A percentile compares a stretch with the other conserved stretches of the same genome.
Evolutionary conservation across 768 basidiomycete genomes (phyloP).

Genomic region (Megacollybia marginata): DNA sequence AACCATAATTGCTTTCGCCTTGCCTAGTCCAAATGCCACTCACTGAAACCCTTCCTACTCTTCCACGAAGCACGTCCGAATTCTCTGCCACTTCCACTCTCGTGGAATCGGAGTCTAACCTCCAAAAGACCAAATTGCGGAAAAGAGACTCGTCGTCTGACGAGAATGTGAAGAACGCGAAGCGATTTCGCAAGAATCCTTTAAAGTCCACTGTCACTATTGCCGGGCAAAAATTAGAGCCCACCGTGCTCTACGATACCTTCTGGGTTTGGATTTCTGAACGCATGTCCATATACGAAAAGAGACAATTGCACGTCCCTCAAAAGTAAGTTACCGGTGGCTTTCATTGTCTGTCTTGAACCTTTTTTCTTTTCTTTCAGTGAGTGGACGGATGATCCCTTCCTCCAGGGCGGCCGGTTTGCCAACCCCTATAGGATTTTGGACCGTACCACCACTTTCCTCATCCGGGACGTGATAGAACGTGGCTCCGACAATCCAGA

Average conservation of each 20-base stretch:
- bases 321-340: constrained; percentile 37
- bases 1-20: too few species aligned
- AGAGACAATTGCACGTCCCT: constrained; percentile 38
- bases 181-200: background rate
- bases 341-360: constrained; percentile 2
- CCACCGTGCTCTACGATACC: constrained; percentile 51
- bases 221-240: constrained; percentile 28
- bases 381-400: constrained; percentile 65
- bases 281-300: constrained; percentile 49
- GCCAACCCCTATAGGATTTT: constrained; percentile 73
- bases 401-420: constrained; percentile 50
- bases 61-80: too few species aligned
- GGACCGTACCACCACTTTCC: constrained; percentile 63
- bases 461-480: constrained; percentile 62
- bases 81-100: constrained; percentile 1
- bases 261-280: constrained; percentile 56
- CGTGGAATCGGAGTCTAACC: background rate
- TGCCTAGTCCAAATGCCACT: too few species aligned
- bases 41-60: too few species aligned
- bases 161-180: background rate
- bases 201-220: constrained; percentile 23
- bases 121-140: background rate
- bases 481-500: constrained; percentile 51
- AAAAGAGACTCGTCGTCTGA: constrained; percentile 3
- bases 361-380: constrained; percentile 2